Evolutionary conservation across 805 yeast species (phyloP), one percentile per base, ranked within the genome.

Genomic region (Saturnispora zaruensis): DNA sequence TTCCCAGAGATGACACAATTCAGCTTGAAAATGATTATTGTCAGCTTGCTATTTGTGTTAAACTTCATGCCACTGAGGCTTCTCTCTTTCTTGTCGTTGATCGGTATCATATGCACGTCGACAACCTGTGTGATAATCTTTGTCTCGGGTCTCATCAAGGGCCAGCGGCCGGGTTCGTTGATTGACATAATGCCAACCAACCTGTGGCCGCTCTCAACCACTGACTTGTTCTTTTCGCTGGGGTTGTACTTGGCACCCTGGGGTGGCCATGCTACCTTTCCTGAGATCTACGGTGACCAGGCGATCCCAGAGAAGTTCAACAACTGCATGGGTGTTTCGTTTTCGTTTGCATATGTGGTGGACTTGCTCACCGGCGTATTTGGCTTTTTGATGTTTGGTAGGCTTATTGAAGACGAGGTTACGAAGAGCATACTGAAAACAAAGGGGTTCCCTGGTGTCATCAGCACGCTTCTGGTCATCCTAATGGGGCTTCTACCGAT

Each of bases 201-300:
- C 54, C 41, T 84, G 52, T 80, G 79, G 74, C 96, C 96, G 2
- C 59, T 64, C 5, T 69, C 76, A 8, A 58, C 67, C 14, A 64
- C 73, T 5, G 78, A 76, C 53, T 70, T 79, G 30, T 72, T 84
- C 44, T 69, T 84, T 43, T 74, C 84, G 7, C 66, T 82, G 50
- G 91, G 91, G 2, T 72, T 84, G 26, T 73, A 81, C 51, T 76
- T 84, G 74, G 88, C 90, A 3, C 88, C 89, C 11, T 84, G 87
- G 79, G 91, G 91, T 50, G 93, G 93, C 2, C 91, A 84, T 62
- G 87, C 88, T 1, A 82, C 85, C 6, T 83, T 83, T 56, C 91
- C 91, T 2, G 86, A 82, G 57, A 67, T 84, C 41, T 81, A 78
- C 61, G 68, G 76, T 37, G 93, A 84, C 62, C 85, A 84, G 85